These are phyloP conservation scores for Aspergillus baeticus DNA, from an alignment of 495 filamentous ascomycete species.

Conservation along the genomic window DNA sequence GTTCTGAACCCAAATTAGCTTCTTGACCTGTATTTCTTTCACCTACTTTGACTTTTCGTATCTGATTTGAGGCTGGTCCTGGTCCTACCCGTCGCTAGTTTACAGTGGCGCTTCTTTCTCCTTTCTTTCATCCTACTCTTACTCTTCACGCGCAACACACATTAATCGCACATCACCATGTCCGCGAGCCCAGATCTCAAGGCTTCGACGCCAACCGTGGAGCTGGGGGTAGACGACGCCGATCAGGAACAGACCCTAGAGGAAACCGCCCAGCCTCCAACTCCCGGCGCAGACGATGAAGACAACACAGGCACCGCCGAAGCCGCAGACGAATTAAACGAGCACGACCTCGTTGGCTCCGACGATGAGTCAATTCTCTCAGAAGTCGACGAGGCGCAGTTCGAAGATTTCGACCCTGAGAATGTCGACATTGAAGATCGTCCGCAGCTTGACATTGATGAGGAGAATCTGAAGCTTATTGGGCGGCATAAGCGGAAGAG, in stretches of 20 bases:
- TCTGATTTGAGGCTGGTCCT: conserved; percentile 8
- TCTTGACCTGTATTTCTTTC: not conserved
- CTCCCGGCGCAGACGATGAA: conserved; percentile 17
- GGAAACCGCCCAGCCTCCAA: conserved; percentile 13
- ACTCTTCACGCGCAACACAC: not conserved
- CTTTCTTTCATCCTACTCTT: not conserved
- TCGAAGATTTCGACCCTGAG: conserved; percentile 84
- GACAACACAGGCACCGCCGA: conserved; percentile 16
- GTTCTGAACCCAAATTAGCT: not conserved
- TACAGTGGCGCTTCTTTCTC: not conserved
- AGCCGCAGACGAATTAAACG: conserved; percentile 11
- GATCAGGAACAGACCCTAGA: conserved; percentile 26
- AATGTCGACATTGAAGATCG: conserved; percentile 75
- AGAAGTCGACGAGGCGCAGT: conserved; percentile 93
- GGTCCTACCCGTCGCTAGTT: not conserved
- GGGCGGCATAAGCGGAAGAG: conserved; percentile 81
- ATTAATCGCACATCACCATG: conserved; percentile 26
- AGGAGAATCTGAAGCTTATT: conserved; percentile 75
- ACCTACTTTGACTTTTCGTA: not conserved
- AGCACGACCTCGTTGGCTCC: conserved; percentile 45
- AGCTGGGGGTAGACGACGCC: conserved; percentile 11
- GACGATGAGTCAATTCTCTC: conserved; percentile 86
- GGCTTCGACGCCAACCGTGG: conserved; percentile 20
- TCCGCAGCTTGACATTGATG: conserved; percentile 77
- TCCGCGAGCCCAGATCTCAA: conserved; percentile 40